These are phyloP conservation scores for Viola odorata DNA, from an alignment of 345 rosid species.

Conservation along the genomic window DNA sequence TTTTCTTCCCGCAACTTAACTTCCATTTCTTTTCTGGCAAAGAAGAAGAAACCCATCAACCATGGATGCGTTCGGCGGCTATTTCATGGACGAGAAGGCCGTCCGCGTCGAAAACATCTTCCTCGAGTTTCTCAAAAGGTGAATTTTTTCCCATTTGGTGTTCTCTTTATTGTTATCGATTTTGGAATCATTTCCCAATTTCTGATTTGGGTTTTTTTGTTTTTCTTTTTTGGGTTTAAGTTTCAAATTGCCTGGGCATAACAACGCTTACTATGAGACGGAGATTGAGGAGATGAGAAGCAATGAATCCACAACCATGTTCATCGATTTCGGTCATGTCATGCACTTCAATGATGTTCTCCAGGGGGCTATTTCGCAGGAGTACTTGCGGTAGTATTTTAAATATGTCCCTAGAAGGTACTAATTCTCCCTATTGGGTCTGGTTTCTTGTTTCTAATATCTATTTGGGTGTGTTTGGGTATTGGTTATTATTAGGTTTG, in stretches of 20 bases:
- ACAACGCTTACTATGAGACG: constrained; percentile 41
- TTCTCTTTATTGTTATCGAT: not conserved
- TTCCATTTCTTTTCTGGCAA: not conserved
- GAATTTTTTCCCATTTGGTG: not conserved
- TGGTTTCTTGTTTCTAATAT: not conserved
- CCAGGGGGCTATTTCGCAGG: constrained; percentile 76
- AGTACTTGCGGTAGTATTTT: constrained; percentile 54
- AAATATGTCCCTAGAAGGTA: not conserved
- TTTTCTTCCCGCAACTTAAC: not conserved
- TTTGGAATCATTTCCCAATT: too few species aligned
- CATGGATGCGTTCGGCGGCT: constrained; percentile 73
- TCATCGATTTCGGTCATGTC: constrained; percentile 82
- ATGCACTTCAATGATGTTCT: constrained; percentile 75
- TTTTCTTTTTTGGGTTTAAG: constrained; percentile 26
- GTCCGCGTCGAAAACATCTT: constrained; percentile 78
- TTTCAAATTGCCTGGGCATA: constrained; percentile 36
- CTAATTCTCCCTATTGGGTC: not conserved
- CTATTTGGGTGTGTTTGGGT: not conserved
- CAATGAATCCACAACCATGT: constrained; percentile 75
- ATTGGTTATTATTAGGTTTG: constrained; percentile 42
- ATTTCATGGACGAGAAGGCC: constrained; percentile 73
- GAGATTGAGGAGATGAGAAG: constrained; percentile 69
- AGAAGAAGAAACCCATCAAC: not conserved
- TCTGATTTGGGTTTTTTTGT: not conserved
- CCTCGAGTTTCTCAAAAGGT: constrained; percentile 90